Conservation (phyloP, 2,329 filamentous ascomycete species). For the Ampelomyces quisqualis region DNA sequence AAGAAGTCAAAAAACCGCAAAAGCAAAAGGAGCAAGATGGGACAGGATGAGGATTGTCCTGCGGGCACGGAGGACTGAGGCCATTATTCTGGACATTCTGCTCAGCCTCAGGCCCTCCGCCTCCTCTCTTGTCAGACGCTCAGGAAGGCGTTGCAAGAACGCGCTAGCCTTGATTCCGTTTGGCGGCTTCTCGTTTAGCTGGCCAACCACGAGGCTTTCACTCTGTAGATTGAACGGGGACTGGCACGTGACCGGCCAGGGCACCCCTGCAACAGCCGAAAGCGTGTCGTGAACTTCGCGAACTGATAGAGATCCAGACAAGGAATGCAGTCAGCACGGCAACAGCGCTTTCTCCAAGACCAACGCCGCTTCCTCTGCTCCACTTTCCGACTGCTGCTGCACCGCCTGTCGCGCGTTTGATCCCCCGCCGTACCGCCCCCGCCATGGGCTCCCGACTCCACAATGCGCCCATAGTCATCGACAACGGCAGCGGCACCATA, state of each 20-base stretch:
- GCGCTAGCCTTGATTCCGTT: constrained; percentile 7
- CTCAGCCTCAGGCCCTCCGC: too few relatives aligned
- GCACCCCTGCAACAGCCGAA: constrained; percentile 28
- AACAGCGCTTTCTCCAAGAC: constrained; percentile 11
- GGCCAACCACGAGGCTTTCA: too few relatives aligned
- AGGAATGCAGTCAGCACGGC: constrained; percentile 23
- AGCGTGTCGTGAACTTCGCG: constrained; percentile 37
- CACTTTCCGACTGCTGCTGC: background rate
- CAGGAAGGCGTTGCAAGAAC: constrained; percentile 9
- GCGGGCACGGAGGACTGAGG: constrained; percentile 17
- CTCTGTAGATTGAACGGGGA: too few relatives aligned
- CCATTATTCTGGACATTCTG: constrained; percentile 12
- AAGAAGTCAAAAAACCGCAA: background rate
- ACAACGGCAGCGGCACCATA: constrained; percentile 98
- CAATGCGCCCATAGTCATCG: constrained; percentile 97
- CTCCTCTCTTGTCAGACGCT: constrained; percentile 21
- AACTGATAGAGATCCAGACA: constrained; percentile 24
- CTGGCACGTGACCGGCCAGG: constrained; percentile 33
- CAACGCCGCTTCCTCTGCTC: constrained; percentile 4
- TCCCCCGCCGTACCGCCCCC: constrained; percentile 8
- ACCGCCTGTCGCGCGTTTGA: background rate
- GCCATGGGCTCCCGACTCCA: constrained; percentile 72
- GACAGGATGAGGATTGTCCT: constrained; percentile 1
- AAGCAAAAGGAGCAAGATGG: constrained; percentile 1
- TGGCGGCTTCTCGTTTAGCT: too few relatives aligned